Percentiles rank a stretch among this genome's conserved stretches.
These are phyloP conservation scores for Mycena polygramma DNA, from an alignment of 768 basidiomycete species.

Conservation along the genomic window DNA sequence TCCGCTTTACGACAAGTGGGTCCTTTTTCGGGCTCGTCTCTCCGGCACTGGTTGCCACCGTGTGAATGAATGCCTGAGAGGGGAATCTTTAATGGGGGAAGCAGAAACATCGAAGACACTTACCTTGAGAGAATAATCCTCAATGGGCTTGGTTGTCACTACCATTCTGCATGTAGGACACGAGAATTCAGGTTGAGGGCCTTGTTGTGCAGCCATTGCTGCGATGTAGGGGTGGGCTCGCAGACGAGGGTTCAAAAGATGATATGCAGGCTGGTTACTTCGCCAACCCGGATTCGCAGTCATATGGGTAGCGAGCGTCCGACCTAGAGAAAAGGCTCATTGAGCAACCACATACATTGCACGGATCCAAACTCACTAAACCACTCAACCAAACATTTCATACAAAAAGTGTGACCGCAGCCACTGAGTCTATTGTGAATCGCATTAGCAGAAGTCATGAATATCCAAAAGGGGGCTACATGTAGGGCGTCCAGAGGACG, in stretches of 20 bases:
- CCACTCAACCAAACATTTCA: conserved; percentile 70
- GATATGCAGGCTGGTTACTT: conserved; percentile 41
- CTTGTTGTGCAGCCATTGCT: conserved; percentile 42
- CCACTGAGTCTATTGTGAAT: conserved; percentile 60
- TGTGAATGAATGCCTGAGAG: conserved; percentile 52
- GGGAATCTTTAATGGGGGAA: too few species aligned
- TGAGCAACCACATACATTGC: conserved; percentile 50
- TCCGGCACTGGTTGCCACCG: conserved; percentile 62
- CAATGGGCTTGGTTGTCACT: conserved; percentile 64
- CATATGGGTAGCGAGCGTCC: conserved; percentile 64
- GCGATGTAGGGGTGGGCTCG: conserved; percentile 45
- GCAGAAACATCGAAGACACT: neutral
- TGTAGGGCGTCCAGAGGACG: conserved; percentile 76
- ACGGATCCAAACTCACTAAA: conserved; percentile 43
- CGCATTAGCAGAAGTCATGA: neutral
- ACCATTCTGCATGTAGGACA: conserved; percentile 76
- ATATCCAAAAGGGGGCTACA: conserved; percentile 55
- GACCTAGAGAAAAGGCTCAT: conserved; percentile 33
- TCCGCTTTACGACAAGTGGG: conserved; percentile 30
- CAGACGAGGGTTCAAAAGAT: conserved; percentile 42
- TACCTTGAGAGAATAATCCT: conserved; percentile 72
- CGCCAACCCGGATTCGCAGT: conserved; percentile 60
- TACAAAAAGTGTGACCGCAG: conserved; percentile 82
- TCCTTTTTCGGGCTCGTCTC: conserved; percentile 59
- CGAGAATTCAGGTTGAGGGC: conserved; percentile 66